Percentiles rank a stretch among this genome's conserved stretches.
Evolutionary conservation across 192 early-diverging fungal genomes (phyloP).

Genomic region (Polychytrium aggregatum): DNA sequence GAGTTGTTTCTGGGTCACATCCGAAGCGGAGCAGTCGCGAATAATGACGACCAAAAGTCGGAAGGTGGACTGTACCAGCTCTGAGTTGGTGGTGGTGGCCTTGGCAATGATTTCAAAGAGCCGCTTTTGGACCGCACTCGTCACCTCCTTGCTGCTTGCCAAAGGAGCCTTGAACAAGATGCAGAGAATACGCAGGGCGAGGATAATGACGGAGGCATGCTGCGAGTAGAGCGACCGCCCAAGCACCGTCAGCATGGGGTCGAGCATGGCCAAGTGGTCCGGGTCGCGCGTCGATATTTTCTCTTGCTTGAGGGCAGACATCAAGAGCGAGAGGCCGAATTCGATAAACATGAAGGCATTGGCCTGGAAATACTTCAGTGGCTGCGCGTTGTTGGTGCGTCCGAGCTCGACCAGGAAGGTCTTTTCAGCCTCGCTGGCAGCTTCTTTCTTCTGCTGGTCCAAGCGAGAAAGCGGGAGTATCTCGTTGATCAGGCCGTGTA

Average conservation of each 20-base stretch:
- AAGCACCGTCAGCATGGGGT: constrained; percentile 70
- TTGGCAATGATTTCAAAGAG: constrained; percentile 64
- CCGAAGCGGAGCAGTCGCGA: constrained; percentile 58
- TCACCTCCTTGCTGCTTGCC: constrained; percentile 49
- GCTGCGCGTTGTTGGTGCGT: constrained; percentile 38
- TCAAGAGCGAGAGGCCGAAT: constrained; percentile 83
- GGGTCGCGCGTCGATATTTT: constrained; percentile 24
- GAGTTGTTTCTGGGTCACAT: constrained; percentile 65
- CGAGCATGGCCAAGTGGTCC: constrained; percentile 58
- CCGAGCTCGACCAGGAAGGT: constrained; percentile 61
- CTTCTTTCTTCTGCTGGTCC: constrained; percentile 36
- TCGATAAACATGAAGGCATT: constrained; percentile 88
- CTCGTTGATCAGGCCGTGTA: constrained; percentile 77
- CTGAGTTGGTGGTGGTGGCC: constrained; percentile 41
- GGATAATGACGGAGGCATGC: constrained; percentile 53
- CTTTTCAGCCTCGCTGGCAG: constrained; percentile 43
- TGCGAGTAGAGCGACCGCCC: constrained; percentile 78
- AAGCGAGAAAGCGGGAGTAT: constrained; percentile 62
- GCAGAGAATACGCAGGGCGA: constrained; percentile 61
- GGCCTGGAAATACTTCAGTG: constrained; percentile 65
- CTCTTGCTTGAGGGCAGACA: constrained; percentile 46
- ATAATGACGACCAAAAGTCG: constrained; percentile 72
- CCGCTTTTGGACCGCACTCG: constrained; percentile 66
- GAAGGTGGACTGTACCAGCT: constrained; percentile 68
- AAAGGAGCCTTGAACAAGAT: constrained; percentile 62